Evolutionary conservation across 805 yeast species (phyloP).

Genomic region (Kluyveromyces lactis): DNA sequence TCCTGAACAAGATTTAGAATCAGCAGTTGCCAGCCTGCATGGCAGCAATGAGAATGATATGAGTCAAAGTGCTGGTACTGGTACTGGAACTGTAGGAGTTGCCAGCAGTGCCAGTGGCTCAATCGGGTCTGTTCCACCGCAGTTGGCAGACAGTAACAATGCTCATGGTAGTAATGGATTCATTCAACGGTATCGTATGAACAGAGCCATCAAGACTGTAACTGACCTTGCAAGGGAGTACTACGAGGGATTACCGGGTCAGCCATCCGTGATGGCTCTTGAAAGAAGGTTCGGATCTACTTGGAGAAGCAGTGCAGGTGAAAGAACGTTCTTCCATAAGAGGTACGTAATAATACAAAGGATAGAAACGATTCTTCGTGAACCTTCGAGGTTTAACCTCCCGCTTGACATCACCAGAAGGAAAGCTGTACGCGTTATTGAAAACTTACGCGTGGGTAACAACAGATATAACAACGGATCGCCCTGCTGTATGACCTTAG

Average conservation of each 20-base stretch:
- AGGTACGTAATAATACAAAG: conserved; percentile 22
- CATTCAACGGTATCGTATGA: conserved; percentile 13
- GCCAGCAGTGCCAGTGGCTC: no score
- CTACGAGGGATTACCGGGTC: conserved; percentile 22
- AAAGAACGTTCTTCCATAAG: conserved; percentile 22
- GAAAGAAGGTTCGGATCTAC: conserved; percentile 24
- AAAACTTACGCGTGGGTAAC: conserved; percentile 25
- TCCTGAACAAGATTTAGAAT: background rate
- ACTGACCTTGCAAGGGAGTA: conserved; percentile 23
- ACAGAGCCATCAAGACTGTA: conserved; percentile 20
- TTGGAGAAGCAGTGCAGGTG: conserved; percentile 23
- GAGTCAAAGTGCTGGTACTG: no score
- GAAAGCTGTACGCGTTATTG: conserved; percentile 20
- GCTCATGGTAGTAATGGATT: background rate
- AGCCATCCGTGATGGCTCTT: conserved; percentile 20
- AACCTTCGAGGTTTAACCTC: conserved; percentile 17
- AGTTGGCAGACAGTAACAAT: background rate
- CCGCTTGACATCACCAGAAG: conserved; percentile 13
- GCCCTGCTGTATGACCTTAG: conserved; percentile 15
- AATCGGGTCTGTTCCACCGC: background rate
- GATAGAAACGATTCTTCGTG: conserved; percentile 15
- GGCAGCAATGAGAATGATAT: no score
- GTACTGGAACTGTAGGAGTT: no score
- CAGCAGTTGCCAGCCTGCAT: no score
- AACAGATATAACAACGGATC: conserved; percentile 15